Percentiles rank a stretch among this genome's conserved stretches.
phyloP scores from a whole-genome alignment of 352 stramenopile genomes.

The Globisporangium spiculum region DNA sequence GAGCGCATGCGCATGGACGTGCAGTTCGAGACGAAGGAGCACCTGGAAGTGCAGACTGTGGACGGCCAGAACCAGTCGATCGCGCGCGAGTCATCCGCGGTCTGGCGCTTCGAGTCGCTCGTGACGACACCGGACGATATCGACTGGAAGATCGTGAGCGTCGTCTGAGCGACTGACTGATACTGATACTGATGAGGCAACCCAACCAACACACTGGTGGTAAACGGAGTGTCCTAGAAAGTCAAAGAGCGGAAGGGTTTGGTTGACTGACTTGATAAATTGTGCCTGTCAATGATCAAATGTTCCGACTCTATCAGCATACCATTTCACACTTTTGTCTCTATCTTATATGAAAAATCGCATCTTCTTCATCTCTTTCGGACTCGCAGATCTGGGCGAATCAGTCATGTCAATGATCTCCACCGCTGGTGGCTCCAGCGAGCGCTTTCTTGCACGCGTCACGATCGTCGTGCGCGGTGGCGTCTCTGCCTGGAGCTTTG shows the following conservation, averaged over 20 bases:
- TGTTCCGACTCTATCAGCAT: too few relatives aligned
- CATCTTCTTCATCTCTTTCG: neutral
- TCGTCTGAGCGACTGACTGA: conserved; percentile 11
- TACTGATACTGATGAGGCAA: too few relatives aligned
- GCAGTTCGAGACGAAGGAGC: conserved; percentile 34
- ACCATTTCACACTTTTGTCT: too few relatives aligned
- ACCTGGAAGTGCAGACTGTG: conserved; percentile 32
- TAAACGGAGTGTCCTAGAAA: too few relatives aligned
- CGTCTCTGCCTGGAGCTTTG: conserved; percentile 3
- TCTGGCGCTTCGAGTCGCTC: conserved; percentile 56
- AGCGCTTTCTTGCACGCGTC: conserved; percentile 3
- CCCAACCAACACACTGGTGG: too few relatives aligned
- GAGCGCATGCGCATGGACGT: conserved; percentile 43
- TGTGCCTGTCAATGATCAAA: too few relatives aligned
- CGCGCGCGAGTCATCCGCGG: conserved; percentile 27
- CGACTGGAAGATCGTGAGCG: conserved; percentile 57
- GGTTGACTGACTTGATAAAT: too few relatives aligned
- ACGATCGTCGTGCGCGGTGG: neutral
- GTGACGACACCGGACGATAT: conserved; percentile 54
- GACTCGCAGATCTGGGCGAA: neutral
- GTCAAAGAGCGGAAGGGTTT: too few relatives aligned
- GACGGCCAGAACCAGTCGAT: conserved; percentile 30
- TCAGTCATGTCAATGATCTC: conserved; percentile 4
- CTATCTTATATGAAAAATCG: too few relatives aligned
- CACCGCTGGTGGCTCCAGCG: neutral